Conservation (phyloP, 2,329 filamentous ascomycete species). For the Hymenoscyphus fructigenus region DNA sequence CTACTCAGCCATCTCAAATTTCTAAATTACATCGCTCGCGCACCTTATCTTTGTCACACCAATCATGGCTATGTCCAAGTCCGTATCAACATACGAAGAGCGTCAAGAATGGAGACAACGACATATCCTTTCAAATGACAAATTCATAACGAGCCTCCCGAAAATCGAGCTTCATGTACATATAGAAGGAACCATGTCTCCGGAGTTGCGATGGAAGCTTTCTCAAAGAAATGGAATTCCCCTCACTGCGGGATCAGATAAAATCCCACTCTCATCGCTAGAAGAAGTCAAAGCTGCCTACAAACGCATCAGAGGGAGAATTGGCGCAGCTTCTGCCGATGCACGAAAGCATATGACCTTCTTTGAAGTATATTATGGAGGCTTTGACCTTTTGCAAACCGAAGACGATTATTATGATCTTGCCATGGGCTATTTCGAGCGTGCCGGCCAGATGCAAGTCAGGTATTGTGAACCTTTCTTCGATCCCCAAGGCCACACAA, state of each 20-base stretch:
- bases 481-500: slow-evolving; percentile 71
- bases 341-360: slow-evolving; percentile 44
- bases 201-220: slow-evolving; percentile 66
- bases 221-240: slow-evolving; percentile 58
- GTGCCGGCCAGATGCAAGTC: slow-evolving; percentile 61
- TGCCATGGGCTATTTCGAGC: slow-evolving; percentile 67
- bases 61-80: slow-evolving; percentile 9
- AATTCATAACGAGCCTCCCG: slow-evolving; percentile 62
- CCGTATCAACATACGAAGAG: slow-evolving; percentile 15
- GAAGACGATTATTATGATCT: slow-evolving; percentile 69
- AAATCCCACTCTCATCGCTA: slow-evolving; percentile 19
- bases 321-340: slow-evolving; percentile 17
- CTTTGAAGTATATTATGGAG: slow-evolving; percentile 73
- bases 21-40: not conserved
- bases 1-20: not conserved
- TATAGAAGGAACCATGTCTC: slow-evolving; percentile 71
- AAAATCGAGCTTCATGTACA: slow-evolving; percentile 83
- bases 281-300: slow-evolving; percentile 19
- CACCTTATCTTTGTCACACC: not conserved
- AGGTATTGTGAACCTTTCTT: slow-evolving; percentile 76
- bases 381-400: slow-evolving; percentile 65
- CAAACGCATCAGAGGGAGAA: slow-evolving; percentile 20
- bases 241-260: slow-evolving; percentile 16
- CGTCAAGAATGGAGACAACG: slow-evolving; percentile 17
- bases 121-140: slow-evolving; percentile 26